A percentile compares a stretch with the other conserved stretches of the same genome.
Conservation (phyloP, 2,329 filamentous ascomycete genomes). For the Penicillium hesseltinei region DNA sequence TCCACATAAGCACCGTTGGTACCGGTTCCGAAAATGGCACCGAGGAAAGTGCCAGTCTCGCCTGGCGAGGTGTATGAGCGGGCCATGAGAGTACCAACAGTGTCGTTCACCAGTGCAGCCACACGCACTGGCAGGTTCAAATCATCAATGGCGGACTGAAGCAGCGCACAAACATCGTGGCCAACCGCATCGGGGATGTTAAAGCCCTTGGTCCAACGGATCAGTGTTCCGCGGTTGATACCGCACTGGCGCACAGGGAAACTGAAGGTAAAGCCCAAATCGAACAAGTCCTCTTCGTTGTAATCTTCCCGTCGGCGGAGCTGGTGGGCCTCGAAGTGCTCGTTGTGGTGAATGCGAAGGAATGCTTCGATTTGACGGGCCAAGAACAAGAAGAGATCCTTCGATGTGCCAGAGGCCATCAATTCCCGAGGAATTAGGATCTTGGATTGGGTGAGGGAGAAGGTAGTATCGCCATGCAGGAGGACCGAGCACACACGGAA, state of each 20-base stretch:
- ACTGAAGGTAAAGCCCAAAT: constrained; percentile 97
- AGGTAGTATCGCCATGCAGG: constrained; percentile 90
- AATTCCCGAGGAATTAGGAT: constrained; percentile 84
- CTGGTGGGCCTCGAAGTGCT: constrained; percentile 74
- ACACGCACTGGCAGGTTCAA: constrained; percentile 86
- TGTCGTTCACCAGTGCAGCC: constrained; percentile 95
- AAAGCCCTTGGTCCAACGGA: constrained; percentile 98
- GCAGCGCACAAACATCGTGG: constrained; percentile 86
- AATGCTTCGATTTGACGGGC: constrained; percentile 90
- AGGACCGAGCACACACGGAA: constrained; percentile 96
- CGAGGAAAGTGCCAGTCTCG: constrained; percentile 82
- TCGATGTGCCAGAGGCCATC: constrained; percentile 83
- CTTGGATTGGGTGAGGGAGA: constrained; percentile 90
- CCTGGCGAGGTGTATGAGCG: constrained; percentile 91
- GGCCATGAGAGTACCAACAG: constrained; percentile 95
- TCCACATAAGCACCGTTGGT: constrained; percentile 98
- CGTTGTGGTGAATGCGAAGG: constrained; percentile 79
- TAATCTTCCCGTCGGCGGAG: constrained; percentile 62
- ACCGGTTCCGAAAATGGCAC: constrained; percentile 94
- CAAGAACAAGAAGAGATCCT: constrained; percentile 87
- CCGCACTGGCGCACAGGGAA: constrained; percentile 93
- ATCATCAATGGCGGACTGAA: constrained; percentile 86
- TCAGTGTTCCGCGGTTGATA: constrained; percentile 91
- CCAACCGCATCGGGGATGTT: constrained; percentile 93
- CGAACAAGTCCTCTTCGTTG: constrained; percentile 76